Evolutionary conservation across 768 basidiomycete species (phyloP), one percentile per base, ranked within the genome.

Genomic region (Termitomyces sp.): DNA sequence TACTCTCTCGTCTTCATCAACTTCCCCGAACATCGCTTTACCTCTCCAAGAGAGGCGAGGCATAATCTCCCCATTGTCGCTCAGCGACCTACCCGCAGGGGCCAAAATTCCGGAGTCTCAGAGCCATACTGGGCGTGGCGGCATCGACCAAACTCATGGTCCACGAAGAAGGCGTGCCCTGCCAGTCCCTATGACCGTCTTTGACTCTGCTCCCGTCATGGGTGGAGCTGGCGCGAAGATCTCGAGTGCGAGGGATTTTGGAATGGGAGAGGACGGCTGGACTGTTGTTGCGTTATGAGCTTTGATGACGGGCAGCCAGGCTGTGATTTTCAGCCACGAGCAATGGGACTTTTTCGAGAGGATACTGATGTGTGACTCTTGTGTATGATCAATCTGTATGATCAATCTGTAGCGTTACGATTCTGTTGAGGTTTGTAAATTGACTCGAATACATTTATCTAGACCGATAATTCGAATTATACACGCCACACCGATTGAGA

Each of bases 241-340:
- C 37, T 50, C 60, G 3, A 48, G 51, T 48, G 51, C 53, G n/a
- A 58, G 64, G 31, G 60, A 65, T 43, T 60, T 62, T 37, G 60
- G 62, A 26, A 64, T 64, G 57, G 57, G 57, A 21, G 56, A 60
- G 37, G 64, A 61, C 41, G 54, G 59, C 28, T 57, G 64, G 59
- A 63, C 59, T 40, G 53, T 59, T 35, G 58, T 59, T 17, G 44
- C 17, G 17, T 21, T 57, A n/a, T 54, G 23, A 33, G 3, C 31
- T 33, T 33, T 33, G 31, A 23, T 23, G 23, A 23, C 23, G 23
- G 23, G 23, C 23, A 23, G 23, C 2, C 23, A 23, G 23, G 23
- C 23, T 23, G 23, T 23, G 23, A 53, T 35, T 37, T 14, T 42
- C 17, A 28, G 50, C 5, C 12, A 33, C 33, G 9, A 33, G 37